Conservation (phyloP, 345 rosid genomes). For the Iberis pinnata region DNA sequence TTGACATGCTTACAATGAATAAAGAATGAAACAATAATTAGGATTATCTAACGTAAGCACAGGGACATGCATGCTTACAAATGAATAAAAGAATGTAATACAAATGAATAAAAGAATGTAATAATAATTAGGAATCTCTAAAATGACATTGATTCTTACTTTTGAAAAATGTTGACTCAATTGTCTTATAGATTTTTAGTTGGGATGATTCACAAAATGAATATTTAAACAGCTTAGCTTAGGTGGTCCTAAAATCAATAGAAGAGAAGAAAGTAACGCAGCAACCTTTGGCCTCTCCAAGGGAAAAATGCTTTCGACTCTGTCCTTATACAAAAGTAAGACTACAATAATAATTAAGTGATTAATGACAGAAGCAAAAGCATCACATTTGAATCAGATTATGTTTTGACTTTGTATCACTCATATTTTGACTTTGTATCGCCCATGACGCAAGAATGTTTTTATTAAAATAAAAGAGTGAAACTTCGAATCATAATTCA, state of each 20-base stretch:
- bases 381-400: conserved; percentile 20
- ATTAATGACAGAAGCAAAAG: conserved; percentile 33
- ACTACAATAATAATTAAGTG: conserved; percentile 28
- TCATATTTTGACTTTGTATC: conserved; percentile 25
- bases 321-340: conserved; percentile 22
- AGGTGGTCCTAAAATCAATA: conserved; percentile 30
- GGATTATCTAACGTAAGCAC: conserved; percentile 34
- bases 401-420: conserved; percentile 30
- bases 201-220: conserved; percentile 26
- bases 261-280: conserved; percentile 28
- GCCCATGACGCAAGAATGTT: conserved; percentile 24
- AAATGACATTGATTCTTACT: too few species aligned
- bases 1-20: conserved; percentile 24
- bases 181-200: too few species aligned
- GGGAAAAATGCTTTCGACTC: conserved; percentile 28
- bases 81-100: too few species aligned
- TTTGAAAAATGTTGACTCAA: too few species aligned
- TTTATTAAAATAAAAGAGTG: conserved; percentile 7
- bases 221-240: conserved; percentile 21
- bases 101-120: too few species aligned
- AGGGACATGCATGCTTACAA: too few species aligned
- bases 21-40: conserved; percentile 22
- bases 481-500: conserved; percentile 29
- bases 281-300: conserved; percentile 34
- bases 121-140: too few species aligned